phyloP scores from a whole-genome alignment of 1,284 basidiomycete species.

The Ganoderma sinense region DNA sequence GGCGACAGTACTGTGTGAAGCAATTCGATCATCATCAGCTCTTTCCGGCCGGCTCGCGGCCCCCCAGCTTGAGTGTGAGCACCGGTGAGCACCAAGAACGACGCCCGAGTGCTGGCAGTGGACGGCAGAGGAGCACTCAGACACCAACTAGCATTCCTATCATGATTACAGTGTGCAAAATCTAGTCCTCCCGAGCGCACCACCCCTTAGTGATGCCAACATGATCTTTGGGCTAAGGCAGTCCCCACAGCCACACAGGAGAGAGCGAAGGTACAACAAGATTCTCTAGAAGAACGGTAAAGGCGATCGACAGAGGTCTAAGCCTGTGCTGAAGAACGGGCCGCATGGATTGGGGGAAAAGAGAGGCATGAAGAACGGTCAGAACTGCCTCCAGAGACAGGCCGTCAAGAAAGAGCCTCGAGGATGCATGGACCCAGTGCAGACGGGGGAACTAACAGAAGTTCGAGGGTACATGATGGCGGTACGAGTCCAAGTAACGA shows the following conservation, averaged over 20 bases:
- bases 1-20: constrained; percentile 6
- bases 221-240: constrained; percentile 6
- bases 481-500: constrained; percentile 4
- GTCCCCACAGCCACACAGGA: constrained; percentile 16
- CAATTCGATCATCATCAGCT: constrained; percentile 4
- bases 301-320: constrained; percentile 3
- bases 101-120: constrained; percentile 11
- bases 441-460: neutral
- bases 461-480: constrained; percentile 7
- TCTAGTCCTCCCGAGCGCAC: constrained; percentile 3
- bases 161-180: constrained; percentile 15
- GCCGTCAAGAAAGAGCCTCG: constrained; percentile 3
- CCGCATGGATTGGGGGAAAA: neutral
- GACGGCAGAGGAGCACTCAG: constrained; percentile 11
- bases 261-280: constrained; percentile 9
- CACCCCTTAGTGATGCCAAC: constrained; percentile 3
- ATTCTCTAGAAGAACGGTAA: constrained; percentile 3
- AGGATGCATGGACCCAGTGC: constrained; percentile 11
- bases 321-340: constrained; percentile 8
- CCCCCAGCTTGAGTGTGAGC: constrained; percentile 3
- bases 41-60: neutral
- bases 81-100: constrained; percentile 12
- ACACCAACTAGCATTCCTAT: constrained; percentile 8
- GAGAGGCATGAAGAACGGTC: constrained; percentile 10
- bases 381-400: constrained; percentile 18